Evolutionary conservation across 805 yeast species (phyloP).

Genomic region (Starmerella floris): DNA sequence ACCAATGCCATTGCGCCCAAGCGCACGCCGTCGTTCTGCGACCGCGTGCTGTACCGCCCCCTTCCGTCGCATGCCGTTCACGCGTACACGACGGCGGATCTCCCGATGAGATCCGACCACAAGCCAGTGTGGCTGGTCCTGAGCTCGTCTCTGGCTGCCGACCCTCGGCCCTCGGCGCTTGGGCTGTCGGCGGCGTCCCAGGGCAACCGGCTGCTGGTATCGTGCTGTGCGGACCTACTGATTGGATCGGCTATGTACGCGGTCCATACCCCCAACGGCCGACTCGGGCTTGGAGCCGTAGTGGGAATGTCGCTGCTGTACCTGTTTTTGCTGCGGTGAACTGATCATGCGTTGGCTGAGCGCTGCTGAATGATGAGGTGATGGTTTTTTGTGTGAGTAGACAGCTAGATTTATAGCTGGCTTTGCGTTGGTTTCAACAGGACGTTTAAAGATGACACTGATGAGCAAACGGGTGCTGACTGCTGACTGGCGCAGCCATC

Average conservation of each 20-base stretch:
- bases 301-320: neutral
- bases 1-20: conserved; percentile 41
- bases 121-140: conserved; percentile 43
- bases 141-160: neutral
- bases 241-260: neutral
- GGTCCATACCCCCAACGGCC: neutral
- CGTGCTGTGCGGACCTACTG: neutral
- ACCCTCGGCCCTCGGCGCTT: neutral
- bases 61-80: neutral
- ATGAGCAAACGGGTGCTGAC: too few species aligned
- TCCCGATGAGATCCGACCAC: conserved; percentile 47
- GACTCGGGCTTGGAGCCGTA: neutral
- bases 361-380: too few species aligned
- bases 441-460: too few species aligned
- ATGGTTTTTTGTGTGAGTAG: too few species aligned
- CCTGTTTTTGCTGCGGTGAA: too few species aligned
- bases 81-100: neutral
- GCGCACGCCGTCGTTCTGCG: conserved; percentile 83
- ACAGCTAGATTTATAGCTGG: too few species aligned
- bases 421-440: too few species aligned
- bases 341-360: too few species aligned
- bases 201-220: neutral
- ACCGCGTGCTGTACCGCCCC: conserved; percentile 46
- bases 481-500: too few species aligned
- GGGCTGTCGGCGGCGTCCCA: neutral